These are phyloP conservation scores for Isabelozyma gotoi DNA, from an alignment of 805 yeast genomes.

Conservation along the genomic window DNA sequence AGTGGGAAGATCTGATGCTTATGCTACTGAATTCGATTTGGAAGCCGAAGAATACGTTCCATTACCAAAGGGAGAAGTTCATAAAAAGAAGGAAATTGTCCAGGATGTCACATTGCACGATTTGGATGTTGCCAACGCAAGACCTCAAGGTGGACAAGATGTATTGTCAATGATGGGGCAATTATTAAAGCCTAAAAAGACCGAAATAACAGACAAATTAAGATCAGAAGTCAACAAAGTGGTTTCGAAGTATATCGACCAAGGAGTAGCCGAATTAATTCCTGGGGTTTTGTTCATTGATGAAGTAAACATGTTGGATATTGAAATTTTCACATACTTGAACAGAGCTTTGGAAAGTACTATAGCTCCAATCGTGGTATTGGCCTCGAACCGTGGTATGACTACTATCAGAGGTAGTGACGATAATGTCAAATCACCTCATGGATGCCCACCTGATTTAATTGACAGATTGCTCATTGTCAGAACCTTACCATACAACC, in stretches of 20 bases:
- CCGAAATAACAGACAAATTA: slow-evolving; percentile 94
- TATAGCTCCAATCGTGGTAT: slow-evolving; percentile 91
- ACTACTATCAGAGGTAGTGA: slow-evolving; percentile 89
- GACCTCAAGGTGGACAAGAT: slow-evolving; percentile 97
- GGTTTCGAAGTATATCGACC: slow-evolving; percentile 93
- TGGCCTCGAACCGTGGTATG: slow-evolving; percentile 95
- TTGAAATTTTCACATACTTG: slow-evolving; percentile 92
- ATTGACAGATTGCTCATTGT: slow-evolving; percentile 89
- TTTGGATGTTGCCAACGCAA: slow-evolving; percentile 92
- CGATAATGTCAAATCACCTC: slow-evolving; percentile 82
- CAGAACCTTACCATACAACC: slow-evolving; percentile 84
- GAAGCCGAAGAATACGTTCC: slow-evolving; percentile 99
- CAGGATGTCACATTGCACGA: slow-evolving; percentile 97
- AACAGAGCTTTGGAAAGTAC: slow-evolving; percentile 91
- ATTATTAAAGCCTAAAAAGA: slow-evolving; percentile 90
- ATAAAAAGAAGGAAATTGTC: slow-evolving; percentile 95
- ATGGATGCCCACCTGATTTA: slow-evolving; percentile 95
- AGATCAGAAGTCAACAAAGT: slow-evolving; percentile 93
- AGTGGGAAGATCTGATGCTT: slow-evolving; percentile 97
- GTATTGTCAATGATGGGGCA: slow-evolving; percentile 97
- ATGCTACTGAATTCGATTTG: slow-evolving; percentile 96
- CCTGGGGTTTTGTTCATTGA: slow-evolving; percentile 98
- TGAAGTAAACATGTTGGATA: slow-evolving; percentile 97
- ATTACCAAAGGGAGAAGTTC: slow-evolving; percentile 97
- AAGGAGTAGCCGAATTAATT: slow-evolving; percentile 95